Conservation (phyloP, 177 flowering plant species). For the Vitis hybrid region DNA sequence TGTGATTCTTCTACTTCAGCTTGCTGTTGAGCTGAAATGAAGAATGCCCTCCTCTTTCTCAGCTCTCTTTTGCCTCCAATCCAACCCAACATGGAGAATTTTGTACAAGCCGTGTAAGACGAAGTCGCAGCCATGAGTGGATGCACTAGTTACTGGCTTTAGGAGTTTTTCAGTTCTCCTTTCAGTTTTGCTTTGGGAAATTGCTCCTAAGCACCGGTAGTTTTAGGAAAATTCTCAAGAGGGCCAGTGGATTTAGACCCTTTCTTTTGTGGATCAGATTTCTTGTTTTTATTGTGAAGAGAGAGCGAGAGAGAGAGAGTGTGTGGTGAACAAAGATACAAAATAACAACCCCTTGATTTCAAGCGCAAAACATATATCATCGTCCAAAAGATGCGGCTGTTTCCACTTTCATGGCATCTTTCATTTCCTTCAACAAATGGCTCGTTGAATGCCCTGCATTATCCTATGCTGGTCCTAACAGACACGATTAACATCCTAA, state of each 20-base stretch:
- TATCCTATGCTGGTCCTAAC: too few relatives aligned
- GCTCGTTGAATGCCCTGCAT: too few relatives aligned
- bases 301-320: neutral
- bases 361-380: too few relatives aligned
- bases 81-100: conserved; percentile 46
- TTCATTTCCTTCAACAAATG: too few relatives aligned
- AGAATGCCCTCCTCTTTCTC: conserved; percentile 15
- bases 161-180: neutral
- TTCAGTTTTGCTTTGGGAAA: neutral
- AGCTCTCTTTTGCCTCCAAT: conserved; percentile 25
- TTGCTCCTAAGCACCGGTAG: neutral
- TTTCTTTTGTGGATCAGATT: conserved; percentile 30
- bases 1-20: conserved; percentile 22
- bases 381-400: too few relatives aligned
- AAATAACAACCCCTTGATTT: neutral
- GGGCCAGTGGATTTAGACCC: conserved; percentile 7
- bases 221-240: neutral
- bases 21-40: conserved; percentile 52
- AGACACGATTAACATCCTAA: too few relatives aligned
- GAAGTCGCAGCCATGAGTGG: conserved; percentile 47
- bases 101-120: conserved; percentile 45
- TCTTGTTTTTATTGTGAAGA: conserved; percentile 8
- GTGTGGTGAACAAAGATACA: conserved; percentile 13
- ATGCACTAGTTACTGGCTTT: neutral
- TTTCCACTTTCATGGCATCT: too few relatives aligned